Evolutionary conservation across 108 stramenopile genomes (phyloP).

Genomic region (Stephanodiscus minutulus): DNA sequence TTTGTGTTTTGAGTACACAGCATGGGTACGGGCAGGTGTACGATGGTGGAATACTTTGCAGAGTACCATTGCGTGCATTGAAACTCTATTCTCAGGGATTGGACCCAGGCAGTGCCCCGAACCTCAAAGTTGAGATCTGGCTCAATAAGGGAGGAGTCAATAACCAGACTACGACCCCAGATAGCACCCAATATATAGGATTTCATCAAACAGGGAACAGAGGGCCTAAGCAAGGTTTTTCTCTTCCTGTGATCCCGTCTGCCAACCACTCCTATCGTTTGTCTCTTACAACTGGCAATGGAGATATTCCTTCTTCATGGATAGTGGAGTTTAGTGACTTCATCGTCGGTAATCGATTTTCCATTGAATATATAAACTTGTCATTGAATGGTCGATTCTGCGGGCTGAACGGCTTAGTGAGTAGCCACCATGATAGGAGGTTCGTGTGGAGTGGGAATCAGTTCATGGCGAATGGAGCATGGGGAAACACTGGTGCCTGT

Average conservation of each 20-base stretch:
- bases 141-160: slow-evolving; percentile 26
- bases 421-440: slow-evolving; percentile 58
- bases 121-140: slow-evolving; percentile 56
- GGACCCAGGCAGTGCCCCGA: slow-evolving; percentile 28
- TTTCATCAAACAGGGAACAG: slow-evolving; percentile 54
- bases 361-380: slow-evolving; percentile 44
- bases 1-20: slow-evolving; percentile 42
- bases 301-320: slow-evolving; percentile 56
- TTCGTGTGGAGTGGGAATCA: slow-evolving; percentile 56
- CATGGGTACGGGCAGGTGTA: slow-evolving; percentile 33
- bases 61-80: slow-evolving; percentile 48
- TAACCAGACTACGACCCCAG: slow-evolving; percentile 12
- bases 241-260: slow-evolving; percentile 49
- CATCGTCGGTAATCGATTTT: slow-evolving; percentile 60
- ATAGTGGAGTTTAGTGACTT: slow-evolving; percentile 65
- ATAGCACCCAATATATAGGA: slow-evolving; percentile 39
- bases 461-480: slow-evolving; percentile 33
- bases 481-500: slow-evolving; percentile 56
- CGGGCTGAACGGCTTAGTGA: slow-evolving; percentile 46
- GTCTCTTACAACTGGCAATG: slow-evolving; percentile 41
- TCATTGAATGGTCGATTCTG: slow-evolving; percentile 49
- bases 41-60: slow-evolving; percentile 56
- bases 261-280: slow-evolving; percentile 44
- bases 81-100: slow-evolving; percentile 51
- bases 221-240: slow-evolving; percentile 52